A percentile compares a stretch with the other conserved stretches of the same genome.
phyloP scores from a whole-genome alignment of 176 grass and related monocot species.

The Pontederia crassipes region DNA sequence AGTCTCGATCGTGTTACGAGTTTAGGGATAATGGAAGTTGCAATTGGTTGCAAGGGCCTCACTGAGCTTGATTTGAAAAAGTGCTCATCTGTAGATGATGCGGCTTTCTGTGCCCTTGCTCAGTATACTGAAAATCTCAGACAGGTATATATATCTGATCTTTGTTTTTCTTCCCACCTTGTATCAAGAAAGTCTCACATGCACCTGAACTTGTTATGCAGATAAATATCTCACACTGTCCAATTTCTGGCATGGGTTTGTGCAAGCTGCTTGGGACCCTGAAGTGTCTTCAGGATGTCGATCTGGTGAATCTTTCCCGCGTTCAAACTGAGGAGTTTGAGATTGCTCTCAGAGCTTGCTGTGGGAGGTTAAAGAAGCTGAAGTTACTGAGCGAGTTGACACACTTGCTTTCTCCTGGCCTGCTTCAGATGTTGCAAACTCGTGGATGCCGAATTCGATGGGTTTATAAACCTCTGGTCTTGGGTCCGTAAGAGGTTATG shows the following conservation, averaged over 20 bases:
- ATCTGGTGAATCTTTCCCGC: conserved; percentile 78
- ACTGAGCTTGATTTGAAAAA: conserved; percentile 77
- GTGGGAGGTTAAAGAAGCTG: conserved; percentile 82
- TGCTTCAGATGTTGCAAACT: conserved; percentile 58
- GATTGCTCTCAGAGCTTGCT: conserved; percentile 53
- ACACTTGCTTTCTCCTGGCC: conserved; percentile 48
- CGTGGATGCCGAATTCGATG: conserved; percentile 74
- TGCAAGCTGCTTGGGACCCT: conserved; percentile 63
- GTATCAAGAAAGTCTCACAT: background rate
- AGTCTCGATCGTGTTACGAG: conserved; percentile 56
- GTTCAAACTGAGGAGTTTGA: conserved; percentile 77
- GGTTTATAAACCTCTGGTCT: conserved; percentile 79
- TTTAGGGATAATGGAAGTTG: conserved; percentile 53
- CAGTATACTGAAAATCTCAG: conserved; percentile 75
- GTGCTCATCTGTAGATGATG: conserved; percentile 75
- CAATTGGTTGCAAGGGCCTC: conserved; percentile 52
- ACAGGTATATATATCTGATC: conserved; percentile 40
- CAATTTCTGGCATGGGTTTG: conserved; percentile 67
- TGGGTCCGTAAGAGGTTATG: background rate
- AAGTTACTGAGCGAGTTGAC: conserved; percentile 60
- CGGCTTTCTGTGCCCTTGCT: conserved; percentile 67
- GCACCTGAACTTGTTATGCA: conserved; percentile 23
- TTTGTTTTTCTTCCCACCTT: background rate
- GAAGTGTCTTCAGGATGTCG: conserved; percentile 85
- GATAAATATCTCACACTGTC: conserved; percentile 95